These are phyloP conservation scores for Colletotrichum coccodes DNA, from an alignment of 2,329 filamentous ascomycete species.

Conservation along the genomic window DNA sequence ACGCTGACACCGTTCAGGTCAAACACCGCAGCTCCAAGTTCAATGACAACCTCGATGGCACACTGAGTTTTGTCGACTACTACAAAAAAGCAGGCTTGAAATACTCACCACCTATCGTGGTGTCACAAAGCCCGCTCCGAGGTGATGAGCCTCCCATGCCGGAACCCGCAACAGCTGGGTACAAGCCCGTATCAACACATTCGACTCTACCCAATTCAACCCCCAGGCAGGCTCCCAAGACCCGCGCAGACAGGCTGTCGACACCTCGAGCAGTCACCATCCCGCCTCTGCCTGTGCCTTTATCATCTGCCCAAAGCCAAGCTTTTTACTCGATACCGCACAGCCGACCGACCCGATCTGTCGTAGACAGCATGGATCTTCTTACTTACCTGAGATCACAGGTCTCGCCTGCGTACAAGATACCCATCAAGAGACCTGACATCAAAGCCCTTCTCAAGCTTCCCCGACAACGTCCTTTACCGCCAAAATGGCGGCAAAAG, in stretches of 20 bases:
- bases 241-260: no score
- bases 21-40: slow-evolving; percentile 37
- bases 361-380: neutral
- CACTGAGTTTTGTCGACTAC: slow-evolving; percentile 42
- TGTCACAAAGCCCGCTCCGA: slow-evolving; percentile 37
- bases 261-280: neutral
- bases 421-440: slow-evolving; percentile 22
- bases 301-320: neutral
- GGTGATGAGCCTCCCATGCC: slow-evolving; percentile 35
- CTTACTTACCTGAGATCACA: neutral
- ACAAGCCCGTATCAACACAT: neutral
- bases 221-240: neutral
- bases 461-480: slow-evolving; percentile 1
- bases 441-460: slow-evolving; percentile 21
- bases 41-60: slow-evolving; percentile 55
- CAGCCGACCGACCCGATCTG: neutral
- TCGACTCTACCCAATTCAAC: neutral
- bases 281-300: neutral
- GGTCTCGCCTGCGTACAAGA: neutral
- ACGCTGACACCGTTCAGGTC: slow-evolving; percentile 27
- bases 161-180: neutral
- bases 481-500: neutral
- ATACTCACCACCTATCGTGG: slow-evolving; percentile 34
- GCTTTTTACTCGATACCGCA: neutral
- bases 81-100: slow-evolving; percentile 1